Percentiles rank a stretch among this genome's conserved stretches.
Evolutionary conservation across 1,284 basidiomycete genomes (phyloP).

Genomic region (Marasmius oreades): DNA sequence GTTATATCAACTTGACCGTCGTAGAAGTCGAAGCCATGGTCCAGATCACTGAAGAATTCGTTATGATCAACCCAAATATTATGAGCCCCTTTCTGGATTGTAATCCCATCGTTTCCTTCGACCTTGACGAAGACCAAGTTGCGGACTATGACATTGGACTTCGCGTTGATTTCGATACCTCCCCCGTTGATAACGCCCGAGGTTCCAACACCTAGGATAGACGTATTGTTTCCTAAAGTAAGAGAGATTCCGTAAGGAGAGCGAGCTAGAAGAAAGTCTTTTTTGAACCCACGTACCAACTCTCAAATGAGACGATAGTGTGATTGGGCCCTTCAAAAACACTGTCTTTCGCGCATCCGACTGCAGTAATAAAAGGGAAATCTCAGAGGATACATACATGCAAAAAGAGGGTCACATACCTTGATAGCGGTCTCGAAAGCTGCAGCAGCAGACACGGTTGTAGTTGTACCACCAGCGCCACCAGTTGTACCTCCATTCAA

Average conservation of each 20-base stretch:
- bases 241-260: neutral
- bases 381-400: neutral
- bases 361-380: conserved; percentile 5
- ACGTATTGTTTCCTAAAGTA: conserved; percentile 18
- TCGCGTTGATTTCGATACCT: conserved; percentile 19
- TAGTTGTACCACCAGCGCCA: conserved; percentile 21
- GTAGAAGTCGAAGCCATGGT: conserved; percentile 23
- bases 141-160: conserved; percentile 22
- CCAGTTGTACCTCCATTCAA: conserved; percentile 22
- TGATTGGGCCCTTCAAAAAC: conserved; percentile 20
- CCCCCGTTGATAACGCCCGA: conserved; percentile 21
- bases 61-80: conserved; percentile 25
- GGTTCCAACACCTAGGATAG: conserved; percentile 22
- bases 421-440: conserved; percentile 23
- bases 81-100: conserved; percentile 14
- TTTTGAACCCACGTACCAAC: conserved; percentile 12
- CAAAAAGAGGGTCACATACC: conserved; percentile 4
- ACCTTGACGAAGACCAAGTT: conserved; percentile 24
- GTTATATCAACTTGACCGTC: conserved; percentile 23
- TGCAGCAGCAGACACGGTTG: conserved; percentile 19
- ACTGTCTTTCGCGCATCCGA: conserved; percentile 21
- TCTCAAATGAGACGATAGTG: conserved; percentile 17
- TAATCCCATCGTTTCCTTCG: conserved; percentile 20
- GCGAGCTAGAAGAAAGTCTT: neutral
- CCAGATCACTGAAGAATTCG: conserved; percentile 22